Evolutionary conservation across 169 alveolate species (phyloP).

Genomic region (Prorocentrum cordatum): DNA sequence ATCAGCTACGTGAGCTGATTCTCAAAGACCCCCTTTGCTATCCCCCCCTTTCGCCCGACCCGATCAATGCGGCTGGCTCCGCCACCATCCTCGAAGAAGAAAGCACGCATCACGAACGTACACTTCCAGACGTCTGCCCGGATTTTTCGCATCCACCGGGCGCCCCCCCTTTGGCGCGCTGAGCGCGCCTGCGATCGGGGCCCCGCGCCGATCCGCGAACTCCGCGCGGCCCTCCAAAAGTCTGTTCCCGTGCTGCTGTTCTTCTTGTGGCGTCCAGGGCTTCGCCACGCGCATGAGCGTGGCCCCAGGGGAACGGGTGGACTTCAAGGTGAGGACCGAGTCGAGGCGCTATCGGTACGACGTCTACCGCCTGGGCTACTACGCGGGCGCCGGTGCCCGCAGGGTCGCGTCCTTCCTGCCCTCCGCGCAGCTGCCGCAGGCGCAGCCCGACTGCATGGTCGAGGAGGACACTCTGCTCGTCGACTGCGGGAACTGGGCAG

Average conservation of each 20-base stretch:
- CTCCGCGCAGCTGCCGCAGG: slow-evolving; percentile 10
- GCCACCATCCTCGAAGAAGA: too few relatives aligned
- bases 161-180: too few relatives aligned
- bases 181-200: too few relatives aligned
- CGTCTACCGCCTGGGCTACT: slow-evolving; percentile 39
- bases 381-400: slow-evolving; percentile 17
- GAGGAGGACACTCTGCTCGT: slow-evolving; percentile 25
- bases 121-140: neutral
- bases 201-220: too few relatives aligned
- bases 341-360: slow-evolving; percentile 34
- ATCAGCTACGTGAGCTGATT: neutral
- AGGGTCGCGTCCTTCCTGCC: neutral
- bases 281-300: slow-evolving; percentile 32
- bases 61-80: too few relatives aligned
- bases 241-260: too few relatives aligned
- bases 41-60: neutral
- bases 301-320: slow-evolving; percentile 1
- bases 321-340: slow-evolving; percentile 10
- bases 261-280: slow-evolving; percentile 15
- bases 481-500: slow-evolving; percentile 44
- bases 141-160: neutral
- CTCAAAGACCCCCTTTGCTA: neutral
- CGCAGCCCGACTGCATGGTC: slow-evolving; percentile 51
- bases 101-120: neutral
- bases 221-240: too few relatives aligned